Percentiles rank a stretch among this genome's conserved stretches.
Conservation (phyloP, 225 moss, liverwort and hornwort genomes). For the Climacium dendroides region DNA sequence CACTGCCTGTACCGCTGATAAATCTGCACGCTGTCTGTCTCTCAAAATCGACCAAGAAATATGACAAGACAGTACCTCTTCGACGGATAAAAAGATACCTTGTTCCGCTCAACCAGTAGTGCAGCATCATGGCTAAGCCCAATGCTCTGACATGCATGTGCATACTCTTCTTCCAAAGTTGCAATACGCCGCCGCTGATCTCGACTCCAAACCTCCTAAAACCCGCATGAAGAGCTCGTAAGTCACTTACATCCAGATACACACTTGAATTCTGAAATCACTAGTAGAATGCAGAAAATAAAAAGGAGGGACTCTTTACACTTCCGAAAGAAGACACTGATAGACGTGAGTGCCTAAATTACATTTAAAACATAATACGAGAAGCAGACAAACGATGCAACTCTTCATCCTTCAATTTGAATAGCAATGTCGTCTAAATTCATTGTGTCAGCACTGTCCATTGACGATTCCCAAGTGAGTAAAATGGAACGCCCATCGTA, state of each 20-base stretch:
- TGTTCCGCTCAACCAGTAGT: slow-evolving; percentile 44
- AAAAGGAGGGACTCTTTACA: neutral
- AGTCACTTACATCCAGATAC: neutral
- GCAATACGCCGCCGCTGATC: slow-evolving; percentile 65
- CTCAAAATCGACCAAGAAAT: neutral
- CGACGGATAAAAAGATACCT: slow-evolving; percentile 18
- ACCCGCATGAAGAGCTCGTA: neutral
- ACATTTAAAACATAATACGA: neutral
- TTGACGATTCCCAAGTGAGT: neutral
- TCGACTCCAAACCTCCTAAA: slow-evolving; percentile 78
- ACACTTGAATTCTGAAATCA: neutral
- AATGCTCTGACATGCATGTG: slow-evolving; percentile 57
- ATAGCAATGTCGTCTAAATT: neutral
- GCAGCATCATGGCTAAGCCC: slow-evolving; percentile 89
- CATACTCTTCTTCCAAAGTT: slow-evolving; percentile 50
- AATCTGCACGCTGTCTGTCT: neutral
- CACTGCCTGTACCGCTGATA: neutral
- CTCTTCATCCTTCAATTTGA: neutral
- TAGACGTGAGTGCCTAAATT: neutral
- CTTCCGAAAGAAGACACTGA: neutral
- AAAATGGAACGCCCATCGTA: neutral
- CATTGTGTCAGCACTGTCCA: neutral
- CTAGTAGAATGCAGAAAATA: neutral
- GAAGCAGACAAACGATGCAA: neutral
- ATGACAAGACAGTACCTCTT: neutral